phyloP scores from a whole-genome alignment of 1,139 yeast species.

The Lodderomyces metapsilosis region DNA sequence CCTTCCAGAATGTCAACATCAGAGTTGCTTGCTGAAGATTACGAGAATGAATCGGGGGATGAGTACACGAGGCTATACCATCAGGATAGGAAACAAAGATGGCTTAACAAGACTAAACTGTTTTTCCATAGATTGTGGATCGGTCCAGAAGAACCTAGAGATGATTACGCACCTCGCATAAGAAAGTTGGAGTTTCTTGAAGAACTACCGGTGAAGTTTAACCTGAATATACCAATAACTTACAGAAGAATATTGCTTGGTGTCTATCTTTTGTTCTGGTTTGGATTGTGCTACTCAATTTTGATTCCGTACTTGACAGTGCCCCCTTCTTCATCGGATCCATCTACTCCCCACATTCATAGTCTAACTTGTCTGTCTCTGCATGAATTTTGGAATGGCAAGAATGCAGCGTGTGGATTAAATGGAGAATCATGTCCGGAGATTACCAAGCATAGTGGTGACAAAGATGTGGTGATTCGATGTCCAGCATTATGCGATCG shows the following conservation, averaged over 20 bases:
- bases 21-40: neutral
- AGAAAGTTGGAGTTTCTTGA: constrained; percentile 33
- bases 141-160: constrained; percentile 53
- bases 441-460: constrained; percentile 5
- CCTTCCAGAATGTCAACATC: neutral
- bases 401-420: constrained; percentile 73
- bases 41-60: neutral
- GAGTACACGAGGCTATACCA: neutral
- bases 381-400: constrained; percentile 64
- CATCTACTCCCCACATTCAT: constrained; percentile 20
- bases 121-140: constrained; percentile 32
- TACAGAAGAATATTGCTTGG: constrained; percentile 30
- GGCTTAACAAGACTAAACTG: constrained; percentile 3
- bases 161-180: constrained; percentile 44
- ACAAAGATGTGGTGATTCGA: constrained; percentile 53
- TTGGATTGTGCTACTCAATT: constrained; percentile 25
- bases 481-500: constrained; percentile 90
- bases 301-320: constrained; percentile 40
- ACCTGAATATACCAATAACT: constrained; percentile 24
- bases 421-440: constrained; percentile 61
- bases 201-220: constrained; percentile 40
- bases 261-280: constrained; percentile 40
- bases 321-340: constrained; percentile 26
- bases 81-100: neutral
- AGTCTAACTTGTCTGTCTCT: constrained; percentile 42